Evolutionary conservation across 2,329 filamentous ascomycete genomes (phyloP), one percentile per base, ranked within the genome.

Genomic region (Botrytis byssoidea): DNA sequence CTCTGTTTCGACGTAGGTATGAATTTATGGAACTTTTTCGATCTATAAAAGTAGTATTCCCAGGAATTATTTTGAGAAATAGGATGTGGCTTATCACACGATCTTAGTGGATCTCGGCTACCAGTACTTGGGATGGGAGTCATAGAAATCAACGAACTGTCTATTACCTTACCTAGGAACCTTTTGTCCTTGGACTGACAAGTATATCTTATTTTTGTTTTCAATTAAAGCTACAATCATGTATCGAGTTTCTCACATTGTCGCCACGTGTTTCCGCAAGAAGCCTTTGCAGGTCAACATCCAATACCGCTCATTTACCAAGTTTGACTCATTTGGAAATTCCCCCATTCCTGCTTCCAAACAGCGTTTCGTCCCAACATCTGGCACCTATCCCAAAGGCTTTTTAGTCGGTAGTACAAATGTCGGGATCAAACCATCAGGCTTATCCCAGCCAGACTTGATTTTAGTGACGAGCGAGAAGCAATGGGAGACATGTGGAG

Each of bases 331-430:
- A 4, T 74, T 64, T 32, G 61, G 68, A 14, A 67, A 66, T 40
- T 48, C 68, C 12, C 72, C 84, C 42, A 85, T 97, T 73, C 93
- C 94, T 0, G 88, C 88, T 25, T 88, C 91, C 74, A 98, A 97
- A 85, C 88, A 91, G 83, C 95, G 95, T 83, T 97, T 96, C 82
- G 89, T 98, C 69, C 94, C 95, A 14, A 91, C 88, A 1, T 88
- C 87, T 42, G 95, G 94, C 76, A 93, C 89, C 16, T 67, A 55
- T 14, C 65, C 65, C 2, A 55, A 55, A 25, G 65, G 65, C 1
- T 67, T 55, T n/a, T 20, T 55, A n/a, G 4, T 55, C 2, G 65
- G 65, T 6, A 51, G 46, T 20, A 40, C 46, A 18, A 40, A 67
- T 40, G 46, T 40, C 5, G 46, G 65, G 22, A 67, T 67, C 6